These are phyloP conservation scores for Scenedesmus sp. DNA, from an alignment of 163 green algal genomes.

Conservation along the genomic window DNA sequence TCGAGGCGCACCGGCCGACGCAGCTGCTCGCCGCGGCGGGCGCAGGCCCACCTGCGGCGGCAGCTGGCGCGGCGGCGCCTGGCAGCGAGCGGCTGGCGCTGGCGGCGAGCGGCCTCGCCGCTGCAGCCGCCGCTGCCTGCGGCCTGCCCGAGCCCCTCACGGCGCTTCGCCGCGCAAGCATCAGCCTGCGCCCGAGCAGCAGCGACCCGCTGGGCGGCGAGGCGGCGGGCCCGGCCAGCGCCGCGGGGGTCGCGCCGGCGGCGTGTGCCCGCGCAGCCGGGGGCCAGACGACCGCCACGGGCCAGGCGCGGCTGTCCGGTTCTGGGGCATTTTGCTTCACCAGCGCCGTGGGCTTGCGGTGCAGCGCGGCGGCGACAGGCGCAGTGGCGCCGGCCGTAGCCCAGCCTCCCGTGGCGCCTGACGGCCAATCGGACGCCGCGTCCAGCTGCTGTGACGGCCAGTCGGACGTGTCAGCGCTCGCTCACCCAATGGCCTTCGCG, in stretches of 20 bases:
- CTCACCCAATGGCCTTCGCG: constrained; percentile 10
- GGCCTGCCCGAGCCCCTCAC: too few relatives aligned
- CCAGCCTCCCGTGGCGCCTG: background rate
- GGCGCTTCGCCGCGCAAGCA: background rate
- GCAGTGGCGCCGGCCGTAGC: background rate
- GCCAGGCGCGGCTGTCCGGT: too few relatives aligned
- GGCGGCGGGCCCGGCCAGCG: background rate
- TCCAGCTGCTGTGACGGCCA: constrained; percentile 27
- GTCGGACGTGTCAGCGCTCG: constrained; percentile 32
- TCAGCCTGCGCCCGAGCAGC: background rate
- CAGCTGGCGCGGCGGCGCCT: background rate
- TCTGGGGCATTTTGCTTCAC: too few relatives aligned
- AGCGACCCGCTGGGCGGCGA: background rate
- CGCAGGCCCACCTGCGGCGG: background rate
- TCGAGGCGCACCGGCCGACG: background rate
- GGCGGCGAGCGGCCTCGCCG: background rate
- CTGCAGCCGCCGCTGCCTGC: background rate
- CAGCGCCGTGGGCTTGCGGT: background rate
- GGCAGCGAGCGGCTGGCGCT: background rate
- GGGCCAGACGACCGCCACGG: too few relatives aligned
- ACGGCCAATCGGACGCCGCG: background rate
- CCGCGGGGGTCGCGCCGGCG: background rate
- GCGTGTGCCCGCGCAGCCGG: background rate
- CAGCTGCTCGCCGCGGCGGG: background rate
- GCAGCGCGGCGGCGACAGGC: background rate